Percentiles rank a stretch among this genome's conserved stretches.
These are phyloP conservation scores for Arabidopsis hybrid DNA, from an alignment of 441 rosid species.

Conservation along the genomic window DNA sequence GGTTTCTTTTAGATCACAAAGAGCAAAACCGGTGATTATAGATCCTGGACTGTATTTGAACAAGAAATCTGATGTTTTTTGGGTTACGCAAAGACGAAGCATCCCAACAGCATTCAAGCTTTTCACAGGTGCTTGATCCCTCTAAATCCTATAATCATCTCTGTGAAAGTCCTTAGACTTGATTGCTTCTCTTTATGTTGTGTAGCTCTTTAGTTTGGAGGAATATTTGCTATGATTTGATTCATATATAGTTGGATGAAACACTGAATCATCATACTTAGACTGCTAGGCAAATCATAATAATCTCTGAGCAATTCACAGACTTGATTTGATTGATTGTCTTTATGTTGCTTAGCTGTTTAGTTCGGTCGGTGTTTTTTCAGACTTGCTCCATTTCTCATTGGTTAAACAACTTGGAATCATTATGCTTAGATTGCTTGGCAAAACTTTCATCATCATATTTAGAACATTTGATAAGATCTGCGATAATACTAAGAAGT, in stretches of 20 bases:
- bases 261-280: neutral
- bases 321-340: neutral
- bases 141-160: neutral
- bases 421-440: slow-evolving; percentile 15
- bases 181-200: too few species aligned
- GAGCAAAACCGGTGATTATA: slow-evolving; percentile 91
- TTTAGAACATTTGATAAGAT: slow-evolving; percentile 8
- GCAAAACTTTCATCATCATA: neutral
- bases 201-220: too few species aligned
- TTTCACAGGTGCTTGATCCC: slow-evolving; percentile 71
- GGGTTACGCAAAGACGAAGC: slow-evolving; percentile 93
- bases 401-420: neutral
- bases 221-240: slow-evolving; percentile 10
- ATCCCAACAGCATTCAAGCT: slow-evolving; percentile 96
- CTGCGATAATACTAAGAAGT: neutral
- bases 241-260: slow-evolving; percentile 1
- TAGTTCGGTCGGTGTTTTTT: slow-evolving; percentile 5
- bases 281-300: slow-evolving; percentile 9
- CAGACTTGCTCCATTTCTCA: neutral
- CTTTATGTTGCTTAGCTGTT: slow-evolving; percentile 11
- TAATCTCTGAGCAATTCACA: slow-evolving; percentile 14
- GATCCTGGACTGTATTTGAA: slow-evolving; percentile 93
- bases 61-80: slow-evolving; percentile 92
- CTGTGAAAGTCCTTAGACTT: too few species aligned
- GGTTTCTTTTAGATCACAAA: slow-evolving; percentile 65